These are phyloP conservation scores for Clausena lansium DNA, from an alignment of 345 rosid species.

Conservation along the genomic window DNA sequence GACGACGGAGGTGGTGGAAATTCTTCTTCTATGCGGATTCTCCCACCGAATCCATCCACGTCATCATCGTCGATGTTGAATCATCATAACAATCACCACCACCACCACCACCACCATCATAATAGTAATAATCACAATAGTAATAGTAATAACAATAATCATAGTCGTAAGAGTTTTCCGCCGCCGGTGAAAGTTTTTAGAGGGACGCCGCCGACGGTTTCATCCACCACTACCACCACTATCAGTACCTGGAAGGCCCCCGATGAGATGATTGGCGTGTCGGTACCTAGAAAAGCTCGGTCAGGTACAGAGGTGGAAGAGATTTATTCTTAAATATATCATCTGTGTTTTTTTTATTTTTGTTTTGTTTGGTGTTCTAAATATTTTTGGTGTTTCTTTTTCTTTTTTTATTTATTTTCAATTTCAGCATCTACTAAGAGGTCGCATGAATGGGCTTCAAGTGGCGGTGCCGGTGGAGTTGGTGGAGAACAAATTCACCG, in stretches of 20 bases:
- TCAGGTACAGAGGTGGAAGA: slow-evolving; percentile 97
- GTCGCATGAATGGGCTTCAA: slow-evolving; percentile 84
- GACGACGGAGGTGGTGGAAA: slow-evolving; percentile 51
- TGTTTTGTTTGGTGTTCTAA: background rate
- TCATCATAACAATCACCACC: slow-evolving; percentile 40
- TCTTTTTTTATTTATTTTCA: no score
- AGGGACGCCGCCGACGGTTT: slow-evolving; percentile 43
- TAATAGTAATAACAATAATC: slow-evolving; percentile 25
- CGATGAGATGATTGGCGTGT: slow-evolving; percentile 95
- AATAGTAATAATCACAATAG: slow-evolving; percentile 23
- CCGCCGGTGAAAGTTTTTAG: slow-evolving; percentile 60
- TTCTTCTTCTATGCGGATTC: slow-evolving; percentile 58
- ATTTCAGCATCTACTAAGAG: slow-evolving; percentile 80
- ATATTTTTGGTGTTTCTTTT: background rate
- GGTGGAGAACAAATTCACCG: slow-evolving; percentile 66
- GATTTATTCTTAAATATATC: slow-evolving; percentile 21
- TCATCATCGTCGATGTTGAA: slow-evolving; percentile 54
- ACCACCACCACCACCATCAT: slow-evolving; percentile 21
- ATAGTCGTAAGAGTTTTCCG: slow-evolving; percentile 62
- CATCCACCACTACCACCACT: slow-evolving; percentile 14
- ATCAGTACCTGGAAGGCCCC: slow-evolving; percentile 63
- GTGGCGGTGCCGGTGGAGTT: slow-evolving; percentile 43
- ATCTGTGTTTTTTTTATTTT: slow-evolving; percentile 3
- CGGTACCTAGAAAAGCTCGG: slow-evolving; percentile 99
- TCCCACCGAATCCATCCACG: slow-evolving; percentile 57